Percentiles rank a stretch among this genome's conserved stretches.
Conservation (phyloP, 768 basidiomycete species). For the Mycena vulgaris region DNA sequence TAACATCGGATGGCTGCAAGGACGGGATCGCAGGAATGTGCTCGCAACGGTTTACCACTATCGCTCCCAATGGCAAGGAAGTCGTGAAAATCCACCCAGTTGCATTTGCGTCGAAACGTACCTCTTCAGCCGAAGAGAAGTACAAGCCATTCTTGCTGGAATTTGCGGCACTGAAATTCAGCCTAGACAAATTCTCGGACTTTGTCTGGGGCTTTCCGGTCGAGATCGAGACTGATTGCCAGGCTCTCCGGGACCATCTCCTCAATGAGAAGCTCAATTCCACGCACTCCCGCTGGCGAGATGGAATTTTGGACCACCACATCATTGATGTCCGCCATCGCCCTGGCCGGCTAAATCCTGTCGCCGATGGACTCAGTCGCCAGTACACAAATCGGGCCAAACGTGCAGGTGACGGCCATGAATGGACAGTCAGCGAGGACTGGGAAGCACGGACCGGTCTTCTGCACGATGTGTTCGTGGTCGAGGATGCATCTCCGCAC, state of each 20-base stretch:
- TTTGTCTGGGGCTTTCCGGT: slow-evolving; percentile 41
- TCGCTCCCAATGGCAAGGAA: slow-evolving; percentile 23
- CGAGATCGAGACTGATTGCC: slow-evolving; percentile 30
- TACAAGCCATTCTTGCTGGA: slow-evolving; percentile 44
- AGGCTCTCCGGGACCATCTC: slow-evolving; percentile 41
- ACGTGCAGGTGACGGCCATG: no score
- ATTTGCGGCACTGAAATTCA: slow-evolving; percentile 1
- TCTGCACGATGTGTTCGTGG: no score
- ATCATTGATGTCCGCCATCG: slow-evolving; percentile 39
- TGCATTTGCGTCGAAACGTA: slow-evolving; percentile 51
- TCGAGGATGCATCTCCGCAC: no score
- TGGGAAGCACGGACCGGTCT: no score
- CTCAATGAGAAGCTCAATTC: slow-evolving; percentile 33
- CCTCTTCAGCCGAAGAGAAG: slow-evolving; percentile 45
- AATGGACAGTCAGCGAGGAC: no score
- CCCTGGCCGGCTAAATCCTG: slow-evolving; percentile 18
- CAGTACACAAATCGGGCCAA: no score
- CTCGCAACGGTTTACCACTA: slow-evolving; percentile 35
- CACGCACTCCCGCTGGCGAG: slow-evolving; percentile 44
- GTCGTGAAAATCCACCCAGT: slow-evolving; percentile 43
- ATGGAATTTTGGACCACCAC: slow-evolving; percentile 40
- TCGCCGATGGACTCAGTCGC: not conserved
- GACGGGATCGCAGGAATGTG: slow-evolving; percentile 24
- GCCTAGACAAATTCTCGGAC: slow-evolving; percentile 36
- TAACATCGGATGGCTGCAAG: not conserved